These are phyloP conservation scores for Crotalaria pallida DNA, from an alignment of 306 rosid species.

Conservation along the genomic window DNA sequence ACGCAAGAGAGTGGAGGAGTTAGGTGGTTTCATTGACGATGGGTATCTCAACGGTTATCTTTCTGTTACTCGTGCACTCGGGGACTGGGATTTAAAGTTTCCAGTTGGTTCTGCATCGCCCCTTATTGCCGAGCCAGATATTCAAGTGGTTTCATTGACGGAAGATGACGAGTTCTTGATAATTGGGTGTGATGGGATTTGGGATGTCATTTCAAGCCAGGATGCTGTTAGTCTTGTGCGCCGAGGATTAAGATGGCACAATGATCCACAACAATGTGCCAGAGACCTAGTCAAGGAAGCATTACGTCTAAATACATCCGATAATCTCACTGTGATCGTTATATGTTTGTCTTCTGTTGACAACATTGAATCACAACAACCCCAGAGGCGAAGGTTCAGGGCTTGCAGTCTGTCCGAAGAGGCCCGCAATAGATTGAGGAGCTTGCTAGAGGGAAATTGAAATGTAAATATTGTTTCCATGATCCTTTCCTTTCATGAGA, in stretches of 20 bases:
- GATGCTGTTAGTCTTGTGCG: constrained; percentile 73
- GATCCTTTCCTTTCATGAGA: constrained; percentile 15
- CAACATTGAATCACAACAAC: constrained; percentile 33
- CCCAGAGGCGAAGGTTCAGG: constrained; percentile 50
- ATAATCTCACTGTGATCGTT: constrained; percentile 37
- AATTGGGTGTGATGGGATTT: constrained; percentile 81
- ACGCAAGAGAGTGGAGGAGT: constrained; percentile 52
- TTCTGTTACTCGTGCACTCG: constrained; percentile 72
- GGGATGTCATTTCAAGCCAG: constrained; percentile 88
- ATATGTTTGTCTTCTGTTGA: constrained; percentile 30
- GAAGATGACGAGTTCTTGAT: constrained; percentile 78
- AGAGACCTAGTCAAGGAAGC: constrained; percentile 74
- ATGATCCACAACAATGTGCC: constrained; percentile 71
- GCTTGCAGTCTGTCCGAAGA: constrained; percentile 51
- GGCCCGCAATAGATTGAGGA: constrained; percentile 43
- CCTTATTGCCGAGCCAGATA: constrained; percentile 74
- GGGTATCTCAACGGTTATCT: constrained; percentile 67
- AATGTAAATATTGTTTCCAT: constrained; percentile 28
- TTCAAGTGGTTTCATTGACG: constrained; percentile 49
- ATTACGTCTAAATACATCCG: constrained; percentile 49
- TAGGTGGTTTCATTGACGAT: constrained; percentile 52
- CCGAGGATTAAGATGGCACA: constrained; percentile 61
- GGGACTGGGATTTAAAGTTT: constrained; percentile 71
- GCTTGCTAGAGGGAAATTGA: constrained; percentile 56
- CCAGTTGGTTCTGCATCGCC: constrained; percentile 63